phyloP scores from a whole-genome alignment of 129 eudicot species.

The Artemisia argyi region DNA sequence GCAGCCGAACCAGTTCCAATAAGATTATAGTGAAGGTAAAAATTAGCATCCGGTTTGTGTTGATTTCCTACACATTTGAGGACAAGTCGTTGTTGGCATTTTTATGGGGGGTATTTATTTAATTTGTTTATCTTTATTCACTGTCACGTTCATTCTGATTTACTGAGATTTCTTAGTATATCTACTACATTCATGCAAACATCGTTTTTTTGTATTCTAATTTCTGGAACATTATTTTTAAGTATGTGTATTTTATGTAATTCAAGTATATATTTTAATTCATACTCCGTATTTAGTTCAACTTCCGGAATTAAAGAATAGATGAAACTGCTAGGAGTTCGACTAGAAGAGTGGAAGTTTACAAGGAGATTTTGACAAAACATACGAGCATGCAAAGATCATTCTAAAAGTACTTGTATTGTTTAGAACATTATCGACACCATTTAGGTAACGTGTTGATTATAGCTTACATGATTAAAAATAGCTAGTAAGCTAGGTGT shows the following conservation, averaged over 20 bases:
- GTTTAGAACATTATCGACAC: slow-evolving; percentile 16
- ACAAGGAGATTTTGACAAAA: slow-evolving; percentile 22
- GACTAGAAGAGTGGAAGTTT: slow-evolving; percentile 19
- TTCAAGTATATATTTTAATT: slow-evolving; percentile 4
- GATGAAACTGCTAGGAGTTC: slow-evolving; percentile 6
- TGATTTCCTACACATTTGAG: slow-evolving; percentile 32
- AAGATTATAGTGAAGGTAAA: slow-evolving; percentile 18
- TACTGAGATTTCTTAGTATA: slow-evolving; percentile 29
- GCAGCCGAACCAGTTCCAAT: slow-evolving; percentile 39
- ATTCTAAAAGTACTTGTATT: slow-evolving; percentile 11
- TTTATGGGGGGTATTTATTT: slow-evolving; percentile 41
- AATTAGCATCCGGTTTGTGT: slow-evolving; percentile 27
- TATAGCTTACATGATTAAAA: slow-evolving; percentile 9
- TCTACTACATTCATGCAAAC: slow-evolving; percentile 34
- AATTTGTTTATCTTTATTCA: slow-evolving; percentile 40
- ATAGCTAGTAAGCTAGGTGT: slow-evolving; percentile 7
- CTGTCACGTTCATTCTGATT: slow-evolving; percentile 50
- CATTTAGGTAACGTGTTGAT: slow-evolving; percentile 25
- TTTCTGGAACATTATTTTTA: slow-evolving; percentile 25
- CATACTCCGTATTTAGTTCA: slow-evolving; percentile 23
- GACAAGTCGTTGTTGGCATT: slow-evolving; percentile 30
- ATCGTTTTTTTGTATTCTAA: slow-evolving; percentile 43
- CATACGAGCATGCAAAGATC: slow-evolving; percentile 18
- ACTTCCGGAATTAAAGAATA: not conserved
- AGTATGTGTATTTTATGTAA: not conserved